A percentile compares a stretch with the other conserved stretches of the same genome.
These are phyloP conservation scores for Entonaema liquescens DNA, from an alignment of 495 filamentous ascomycete genomes.

Conservation along the genomic window DNA sequence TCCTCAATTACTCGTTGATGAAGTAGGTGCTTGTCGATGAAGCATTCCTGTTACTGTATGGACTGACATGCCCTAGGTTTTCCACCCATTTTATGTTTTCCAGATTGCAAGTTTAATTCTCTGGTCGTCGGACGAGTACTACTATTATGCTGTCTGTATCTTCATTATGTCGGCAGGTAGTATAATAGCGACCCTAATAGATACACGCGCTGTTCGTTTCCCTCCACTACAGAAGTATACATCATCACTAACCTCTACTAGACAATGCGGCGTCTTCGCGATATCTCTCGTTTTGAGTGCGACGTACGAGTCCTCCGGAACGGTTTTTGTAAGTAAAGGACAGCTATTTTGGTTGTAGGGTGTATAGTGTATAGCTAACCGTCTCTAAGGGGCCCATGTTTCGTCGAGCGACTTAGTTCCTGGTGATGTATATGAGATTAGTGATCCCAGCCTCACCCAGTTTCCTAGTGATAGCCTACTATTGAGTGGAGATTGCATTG, in stretches of 20 bases:
- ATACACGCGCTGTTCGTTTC: slow-evolving; percentile 79
- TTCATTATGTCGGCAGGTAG: slow-evolving; percentile 93
- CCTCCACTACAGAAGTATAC: slow-evolving; percentile 5
- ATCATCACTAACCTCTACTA: slow-evolving; percentile 46
- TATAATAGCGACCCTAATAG: slow-evolving; percentile 86
- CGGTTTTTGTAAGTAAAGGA: slow-evolving; percentile 81
- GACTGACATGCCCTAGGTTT: slow-evolving; percentile 63
- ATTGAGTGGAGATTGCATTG: slow-evolving; percentile 93
- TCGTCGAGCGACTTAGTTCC: slow-evolving; percentile 89
- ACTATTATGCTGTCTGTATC: slow-evolving; percentile 96
- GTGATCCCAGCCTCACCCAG: slow-evolving; percentile 92
- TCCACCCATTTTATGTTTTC: slow-evolving; percentile 98
- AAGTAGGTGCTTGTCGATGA: slow-evolving; percentile 62
- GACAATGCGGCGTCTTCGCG: slow-evolving; percentile 90
- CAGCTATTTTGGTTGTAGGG: not conserved
- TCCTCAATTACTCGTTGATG: slow-evolving; percentile 85
- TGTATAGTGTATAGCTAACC: slow-evolving; percentile 43
- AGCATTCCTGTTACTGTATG: not conserved
- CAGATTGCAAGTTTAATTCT: slow-evolving; percentile 94
- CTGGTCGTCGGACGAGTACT: slow-evolving; percentile 96
- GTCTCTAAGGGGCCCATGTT: slow-evolving; percentile 76
- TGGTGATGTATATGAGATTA: slow-evolving; percentile 96
- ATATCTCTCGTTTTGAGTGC: slow-evolving; percentile 94
- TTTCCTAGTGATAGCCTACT: slow-evolving; percentile 94
- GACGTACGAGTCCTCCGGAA: slow-evolving; percentile 92